Evolutionary conservation across 2,329 filamentous ascomycete genomes (phyloP).

Genomic region (Purpureocillium takamizusanense): DNA sequence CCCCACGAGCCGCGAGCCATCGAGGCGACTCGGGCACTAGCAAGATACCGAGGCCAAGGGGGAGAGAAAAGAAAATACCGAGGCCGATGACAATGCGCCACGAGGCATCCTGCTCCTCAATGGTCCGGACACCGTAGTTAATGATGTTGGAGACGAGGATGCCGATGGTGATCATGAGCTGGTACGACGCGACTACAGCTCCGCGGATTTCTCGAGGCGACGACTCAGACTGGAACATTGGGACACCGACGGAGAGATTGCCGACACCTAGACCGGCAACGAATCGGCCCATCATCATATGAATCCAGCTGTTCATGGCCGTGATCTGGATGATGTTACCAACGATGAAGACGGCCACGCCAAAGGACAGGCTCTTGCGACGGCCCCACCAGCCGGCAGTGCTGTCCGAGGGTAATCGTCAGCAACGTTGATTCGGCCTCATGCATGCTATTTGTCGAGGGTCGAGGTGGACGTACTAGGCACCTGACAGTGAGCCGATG

Average conservation of each 20-base stretch:
- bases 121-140: slow-evolving; percentile 40
- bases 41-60: slow-evolving; percentile 43
- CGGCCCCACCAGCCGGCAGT: slow-evolving; percentile 51
- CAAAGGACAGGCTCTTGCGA: slow-evolving; percentile 42
- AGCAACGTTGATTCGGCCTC: background rate
- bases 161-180: slow-evolving; percentile 65
- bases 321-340: slow-evolving; percentile 61
- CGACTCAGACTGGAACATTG: slow-evolving; percentile 59
- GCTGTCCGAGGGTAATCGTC: slow-evolving; percentile 12
- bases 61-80: slow-evolving; percentile 41
- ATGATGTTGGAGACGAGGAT: slow-evolving; percentile 50
- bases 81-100: slow-evolving; percentile 57
- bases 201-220: slow-evolving; percentile 54
- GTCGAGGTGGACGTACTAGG: slow-evolving; percentile 24
- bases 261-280: slow-evolving; percentile 61
- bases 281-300: slow-evolving; percentile 57
- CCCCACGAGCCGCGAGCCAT: slow-evolving; percentile 39
- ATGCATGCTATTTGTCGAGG: background rate
- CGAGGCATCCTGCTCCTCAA: slow-evolving; percentile 31
- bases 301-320: slow-evolving; percentile 49
- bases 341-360: slow-evolving; percentile 48
- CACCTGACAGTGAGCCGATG: slow-evolving; percentile 42
- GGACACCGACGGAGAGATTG: slow-evolving; percentile 54
- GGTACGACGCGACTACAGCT: slow-evolving; percentile 59
- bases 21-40: slow-evolving; percentile 48